These are phyloP conservation scores for Colletotrichum spinosum DNA, from an alignment of 2,329 filamentous ascomycete genomes.

Conservation along the genomic window DNA sequence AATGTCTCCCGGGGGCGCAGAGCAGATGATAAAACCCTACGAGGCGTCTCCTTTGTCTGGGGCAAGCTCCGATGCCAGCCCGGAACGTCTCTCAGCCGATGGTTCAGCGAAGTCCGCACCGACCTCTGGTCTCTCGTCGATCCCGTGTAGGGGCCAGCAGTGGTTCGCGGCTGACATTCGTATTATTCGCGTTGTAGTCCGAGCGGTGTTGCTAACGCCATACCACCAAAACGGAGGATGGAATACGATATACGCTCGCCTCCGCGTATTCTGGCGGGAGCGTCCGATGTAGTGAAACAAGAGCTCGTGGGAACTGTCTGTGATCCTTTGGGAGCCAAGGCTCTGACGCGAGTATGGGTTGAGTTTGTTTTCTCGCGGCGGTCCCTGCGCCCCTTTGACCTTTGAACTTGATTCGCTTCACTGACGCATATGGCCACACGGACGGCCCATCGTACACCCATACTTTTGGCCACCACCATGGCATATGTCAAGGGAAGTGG, in stretches of 20 bases:
- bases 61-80: too few relatives aligned
- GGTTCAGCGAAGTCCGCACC: background rate
- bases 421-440: background rate
- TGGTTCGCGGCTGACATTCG: constrained; percentile 12
- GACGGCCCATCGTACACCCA: background rate
- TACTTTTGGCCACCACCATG: constrained; percentile 3
- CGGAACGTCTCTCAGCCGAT: background rate
- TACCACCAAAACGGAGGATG: background rate
- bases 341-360: constrained; percentile 19
- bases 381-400: too few relatives aligned
- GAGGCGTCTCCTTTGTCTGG: constrained; percentile 2
- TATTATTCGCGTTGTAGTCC: constrained; percentile 4
- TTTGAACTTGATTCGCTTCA: too few relatives aligned
- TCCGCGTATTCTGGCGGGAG: background rate
- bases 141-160: constrained; percentile 3
- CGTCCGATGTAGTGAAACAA: background rate
- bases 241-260: too few relatives aligned
- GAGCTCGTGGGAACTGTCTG: too few relatives aligned
- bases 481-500: constrained; percentile 8
- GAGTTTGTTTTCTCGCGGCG: background rate
- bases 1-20: background rate
- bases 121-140: background rate
- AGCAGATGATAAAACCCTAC: constrained; percentile 4
- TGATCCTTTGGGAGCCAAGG: too few relatives aligned
- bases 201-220: constrained; percentile 8